phyloP scores from a whole-genome alignment of 768 basidiomycete species.

The Boletus edulis region DNA sequence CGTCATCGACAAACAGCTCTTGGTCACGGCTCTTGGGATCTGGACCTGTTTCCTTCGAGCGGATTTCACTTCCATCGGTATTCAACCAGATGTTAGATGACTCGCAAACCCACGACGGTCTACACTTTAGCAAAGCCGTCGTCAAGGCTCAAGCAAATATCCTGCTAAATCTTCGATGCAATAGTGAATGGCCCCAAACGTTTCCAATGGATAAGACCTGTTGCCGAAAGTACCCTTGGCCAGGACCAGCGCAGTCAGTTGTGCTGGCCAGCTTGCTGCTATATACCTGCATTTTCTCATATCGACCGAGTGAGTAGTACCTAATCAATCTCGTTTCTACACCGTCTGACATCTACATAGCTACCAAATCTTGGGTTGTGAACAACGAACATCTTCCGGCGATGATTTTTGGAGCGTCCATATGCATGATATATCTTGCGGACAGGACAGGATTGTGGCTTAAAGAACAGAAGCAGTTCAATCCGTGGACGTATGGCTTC shows the following conservation, averaged over 20 bases:
- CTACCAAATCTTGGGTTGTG: slow-evolving; percentile 14
- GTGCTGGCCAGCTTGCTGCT: slow-evolving; percentile 46
- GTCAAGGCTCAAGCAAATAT: slow-evolving; percentile 72
- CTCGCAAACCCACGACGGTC: slow-evolving; percentile 76
- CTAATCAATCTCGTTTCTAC: slow-evolving; percentile 3
- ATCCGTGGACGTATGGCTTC: slow-evolving; percentile 62
- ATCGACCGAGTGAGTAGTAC: slow-evolving; percentile 32
- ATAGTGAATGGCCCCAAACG: slow-evolving; percentile 58
- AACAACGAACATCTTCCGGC: slow-evolving; percentile 36
- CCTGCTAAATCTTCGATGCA: slow-evolving; percentile 79
- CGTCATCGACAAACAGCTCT: slow-evolving; percentile 28
- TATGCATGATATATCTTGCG: slow-evolving; percentile 70
- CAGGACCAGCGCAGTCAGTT: slow-evolving; percentile 53
- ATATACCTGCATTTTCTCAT: slow-evolving; percentile 49
- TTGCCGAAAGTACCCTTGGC: slow-evolving; percentile 74
- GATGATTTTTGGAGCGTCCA: slow-evolving; percentile 61
- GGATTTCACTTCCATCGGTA: slow-evolving; percentile 65
- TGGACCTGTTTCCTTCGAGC: slow-evolving; percentile 19
- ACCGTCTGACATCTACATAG: slow-evolving; percentile 16
- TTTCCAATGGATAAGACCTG: slow-evolving; percentile 76
- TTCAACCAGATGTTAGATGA: slow-evolving; percentile 80
- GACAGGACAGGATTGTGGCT: slow-evolving; percentile 87
- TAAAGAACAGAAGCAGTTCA: slow-evolving; percentile 86
- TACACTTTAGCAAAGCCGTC: slow-evolving; percentile 71
- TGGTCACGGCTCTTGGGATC: slow-evolving; percentile 29